Conservation (phyloP, 495 filamentous ascomycete species). For the Penicillium dipodomyicola region DNA sequence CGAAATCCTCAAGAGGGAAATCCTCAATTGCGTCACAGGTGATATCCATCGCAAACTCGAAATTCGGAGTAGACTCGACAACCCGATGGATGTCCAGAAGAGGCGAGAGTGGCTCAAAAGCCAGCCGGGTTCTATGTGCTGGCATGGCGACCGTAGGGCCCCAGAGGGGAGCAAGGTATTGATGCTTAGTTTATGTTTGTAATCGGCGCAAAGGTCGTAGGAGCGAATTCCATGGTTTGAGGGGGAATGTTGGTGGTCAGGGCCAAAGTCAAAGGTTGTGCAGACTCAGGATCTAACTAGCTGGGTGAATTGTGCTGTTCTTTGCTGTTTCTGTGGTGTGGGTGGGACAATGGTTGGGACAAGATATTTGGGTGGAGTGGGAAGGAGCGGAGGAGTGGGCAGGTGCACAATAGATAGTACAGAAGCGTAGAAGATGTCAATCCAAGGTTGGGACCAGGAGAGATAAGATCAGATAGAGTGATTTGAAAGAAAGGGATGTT, state of each 20-base stretch:
- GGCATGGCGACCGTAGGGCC: slow-evolving; percentile 53
- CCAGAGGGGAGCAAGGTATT: not conserved
- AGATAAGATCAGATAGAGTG: not conserved
- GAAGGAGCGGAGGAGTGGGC: not conserved
- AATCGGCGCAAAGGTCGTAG: not conserved
- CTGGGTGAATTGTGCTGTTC: not conserved
- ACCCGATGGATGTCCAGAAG: slow-evolving; percentile 71
- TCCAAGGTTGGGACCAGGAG: not conserved
- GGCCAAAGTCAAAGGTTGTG: not conserved
- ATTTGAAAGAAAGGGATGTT: not conserved
- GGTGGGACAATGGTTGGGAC: not conserved
- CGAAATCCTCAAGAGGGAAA: slow-evolving; percentile 51
- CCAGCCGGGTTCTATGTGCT: slow-evolving; percentile 59
- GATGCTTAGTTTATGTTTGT: not conserved
- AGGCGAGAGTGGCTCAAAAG: slow-evolving; percentile 81
- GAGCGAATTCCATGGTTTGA: not conserved
- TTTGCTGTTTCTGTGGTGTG: not conserved
- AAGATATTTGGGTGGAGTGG: not conserved
- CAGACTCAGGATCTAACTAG: not conserved
- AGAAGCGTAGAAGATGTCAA: not conserved
- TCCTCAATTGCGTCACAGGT: slow-evolving; percentile 50
- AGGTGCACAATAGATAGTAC: not conserved
- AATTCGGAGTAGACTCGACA: slow-evolving; percentile 75
- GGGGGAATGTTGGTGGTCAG: not conserved
- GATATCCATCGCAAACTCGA: slow-evolving; percentile 75